Evolutionary conservation across 2,329 filamentous ascomycete species (phyloP).

Genomic region (Fusarium piperis): DNA sequence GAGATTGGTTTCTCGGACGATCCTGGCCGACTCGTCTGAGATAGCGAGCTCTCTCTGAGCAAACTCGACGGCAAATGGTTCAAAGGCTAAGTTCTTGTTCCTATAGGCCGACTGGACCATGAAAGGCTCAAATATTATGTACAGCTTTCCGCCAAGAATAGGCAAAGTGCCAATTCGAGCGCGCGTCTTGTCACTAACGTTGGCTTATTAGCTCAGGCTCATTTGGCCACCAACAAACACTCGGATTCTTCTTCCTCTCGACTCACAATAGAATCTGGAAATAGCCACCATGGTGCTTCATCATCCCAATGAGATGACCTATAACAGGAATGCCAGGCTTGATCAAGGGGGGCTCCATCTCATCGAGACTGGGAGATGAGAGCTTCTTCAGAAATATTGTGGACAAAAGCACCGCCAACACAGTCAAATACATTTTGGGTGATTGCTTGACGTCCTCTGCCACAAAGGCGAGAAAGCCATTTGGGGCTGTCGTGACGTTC

Average conservation of each 20-base stretch:
- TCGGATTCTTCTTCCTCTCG: not conserved
- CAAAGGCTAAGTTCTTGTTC: slow-evolving; percentile 55
- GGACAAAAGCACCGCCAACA: not conserved
- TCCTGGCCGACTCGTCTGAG: slow-evolving; percentile 36
- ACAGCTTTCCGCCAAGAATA: slow-evolving; percentile 55
- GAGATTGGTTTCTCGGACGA: slow-evolving; percentile 36
- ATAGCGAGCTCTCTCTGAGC: slow-evolving; percentile 51
- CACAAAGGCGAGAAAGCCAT: slow-evolving; percentile 5
- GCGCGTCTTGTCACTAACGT: slow-evolving; percentile 11
- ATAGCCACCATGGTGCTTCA: slow-evolving; percentile 25
- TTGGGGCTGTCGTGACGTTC: not conserved
- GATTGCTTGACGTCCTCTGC: slow-evolving; percentile 13
- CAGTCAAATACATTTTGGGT: slow-evolving; percentile 7
- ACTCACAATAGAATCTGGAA: slow-evolving; percentile 33
- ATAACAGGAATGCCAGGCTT: slow-evolving; percentile 34
- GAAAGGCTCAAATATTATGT: slow-evolving; percentile 54
- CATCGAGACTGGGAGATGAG: slow-evolving; percentile 8
- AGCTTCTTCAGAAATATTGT: slow-evolving; percentile 1
- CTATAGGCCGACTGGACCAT: slow-evolving; percentile 54
- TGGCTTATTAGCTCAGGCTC: not conserved
- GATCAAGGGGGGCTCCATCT: slow-evolving; percentile 17
- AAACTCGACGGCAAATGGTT: slow-evolving; percentile 52
- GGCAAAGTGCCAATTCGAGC: slow-evolving; percentile 55
- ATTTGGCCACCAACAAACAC: too few species aligned
- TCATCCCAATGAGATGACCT: slow-evolving; percentile 54